These are phyloP conservation scores for Cercospora sesami DNA, from an alignment of 2,329 filamentous ascomycete species.

Conservation along the genomic window DNA sequence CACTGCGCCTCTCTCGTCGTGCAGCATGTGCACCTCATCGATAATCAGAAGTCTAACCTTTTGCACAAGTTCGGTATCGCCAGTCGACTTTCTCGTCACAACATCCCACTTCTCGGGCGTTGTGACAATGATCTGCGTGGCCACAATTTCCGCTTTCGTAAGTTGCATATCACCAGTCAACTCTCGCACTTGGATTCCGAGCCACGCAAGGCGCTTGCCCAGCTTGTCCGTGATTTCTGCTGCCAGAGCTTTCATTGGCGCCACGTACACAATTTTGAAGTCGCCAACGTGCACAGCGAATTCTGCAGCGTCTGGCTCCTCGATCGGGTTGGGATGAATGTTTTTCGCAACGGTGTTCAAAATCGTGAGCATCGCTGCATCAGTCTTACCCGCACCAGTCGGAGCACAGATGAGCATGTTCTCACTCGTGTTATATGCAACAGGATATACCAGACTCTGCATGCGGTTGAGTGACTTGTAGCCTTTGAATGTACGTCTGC, in stretches of 20 bases:
- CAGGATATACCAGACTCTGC: constrained; percentile 94
- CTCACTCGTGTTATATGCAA: constrained; percentile 92
- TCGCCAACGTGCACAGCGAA: constrained; percentile 82
- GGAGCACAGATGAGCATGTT: constrained; percentile 99
- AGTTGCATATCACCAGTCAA: constrained; percentile 98
- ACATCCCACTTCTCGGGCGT: constrained; percentile 99
- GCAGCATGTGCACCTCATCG: constrained; percentile 98
- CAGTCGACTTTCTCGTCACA: constrained; percentile 92
- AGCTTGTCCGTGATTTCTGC: constrained; percentile 96
- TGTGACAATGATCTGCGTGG: constrained; percentile 97
- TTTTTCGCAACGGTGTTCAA: constrained; percentile 89
- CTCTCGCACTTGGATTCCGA: constrained; percentile 87
- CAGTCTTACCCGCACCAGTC: constrained; percentile 93
- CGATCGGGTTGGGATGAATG: constrained; percentile 73
- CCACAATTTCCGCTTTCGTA: constrained; percentile 91
- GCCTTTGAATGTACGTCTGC: constrained; percentile 85
- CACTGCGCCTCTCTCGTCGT: constrained; percentile 94
- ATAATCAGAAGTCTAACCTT: constrained; percentile 96
- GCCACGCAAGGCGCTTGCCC: constrained; percentile 86
- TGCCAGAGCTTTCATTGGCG: constrained; percentile 97
- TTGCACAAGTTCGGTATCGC: constrained; percentile 95
- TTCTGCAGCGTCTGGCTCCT: constrained; percentile 69
- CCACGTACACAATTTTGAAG: constrained; percentile 98
- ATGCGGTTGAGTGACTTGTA: constrained; percentile 95
- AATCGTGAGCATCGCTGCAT: constrained; percentile 95